Conservation (phyloP, 2,329 filamentous ascomycete genomes). For the Cladosporium oxysporum region DNA sequence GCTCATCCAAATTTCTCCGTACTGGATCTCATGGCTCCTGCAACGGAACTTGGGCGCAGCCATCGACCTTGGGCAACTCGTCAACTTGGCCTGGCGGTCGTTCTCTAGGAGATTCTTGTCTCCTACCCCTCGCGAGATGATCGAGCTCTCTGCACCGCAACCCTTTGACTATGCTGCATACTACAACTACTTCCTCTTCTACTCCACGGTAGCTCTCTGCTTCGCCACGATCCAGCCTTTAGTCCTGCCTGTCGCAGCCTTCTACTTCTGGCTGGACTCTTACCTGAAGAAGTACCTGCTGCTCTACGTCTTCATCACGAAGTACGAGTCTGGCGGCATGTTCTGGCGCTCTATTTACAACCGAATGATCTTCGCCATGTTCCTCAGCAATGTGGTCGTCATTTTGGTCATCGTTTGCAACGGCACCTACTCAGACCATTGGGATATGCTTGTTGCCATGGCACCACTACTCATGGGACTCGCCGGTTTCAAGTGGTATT, state of each 20-base stretch:
- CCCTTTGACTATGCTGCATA: constrained; percentile 94
- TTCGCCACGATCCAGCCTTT: constrained; percentile 86
- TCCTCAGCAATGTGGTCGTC: constrained; percentile 77
- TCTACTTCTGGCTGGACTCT: constrained; percentile 87
- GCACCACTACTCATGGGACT: constrained; percentile 75
- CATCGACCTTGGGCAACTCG: constrained; percentile 88
- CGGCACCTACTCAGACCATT: constrained; percentile 37
- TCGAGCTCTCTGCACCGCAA: constrained; percentile 88
- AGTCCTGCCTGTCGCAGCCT: constrained; percentile 77
- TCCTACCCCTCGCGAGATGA: constrained; percentile 86
- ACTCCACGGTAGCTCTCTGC: constrained; percentile 82
- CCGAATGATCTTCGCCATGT: constrained; percentile 78
- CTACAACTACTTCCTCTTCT: constrained; percentile 98
- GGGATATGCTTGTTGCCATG: constrained; percentile 66
- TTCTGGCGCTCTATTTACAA: constrained; percentile 94
- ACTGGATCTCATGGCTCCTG: constrained; percentile 92
- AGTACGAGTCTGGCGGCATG: constrained; percentile 90
- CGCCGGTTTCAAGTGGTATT: constrained; percentile 84
- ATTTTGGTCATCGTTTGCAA: constrained; percentile 71
- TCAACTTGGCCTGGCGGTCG: constrained; percentile 80
- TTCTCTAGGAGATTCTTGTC: constrained; percentile 80
- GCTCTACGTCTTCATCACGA: constrained; percentile 90
- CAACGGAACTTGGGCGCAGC: constrained; percentile 91
- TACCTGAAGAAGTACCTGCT: constrained; percentile 94
- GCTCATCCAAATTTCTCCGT: constrained; percentile 79